Conservation (phyloP, 768 basidiomycete genomes). For the Lepiota brunneoincarnata region DNA sequence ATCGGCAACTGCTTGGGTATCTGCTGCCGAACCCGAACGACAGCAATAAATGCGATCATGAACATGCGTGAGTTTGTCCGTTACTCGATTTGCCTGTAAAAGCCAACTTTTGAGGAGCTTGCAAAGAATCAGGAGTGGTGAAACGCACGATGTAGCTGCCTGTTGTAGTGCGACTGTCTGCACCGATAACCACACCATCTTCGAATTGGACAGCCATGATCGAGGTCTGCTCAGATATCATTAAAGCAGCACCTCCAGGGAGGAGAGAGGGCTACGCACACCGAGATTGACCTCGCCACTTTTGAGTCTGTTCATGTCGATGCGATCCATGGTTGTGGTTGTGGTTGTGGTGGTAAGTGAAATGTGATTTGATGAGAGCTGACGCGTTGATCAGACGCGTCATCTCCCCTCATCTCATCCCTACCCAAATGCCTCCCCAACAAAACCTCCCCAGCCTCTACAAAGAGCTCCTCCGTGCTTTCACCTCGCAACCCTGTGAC, state of each 20-base stretch:
- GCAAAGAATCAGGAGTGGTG: neutral
- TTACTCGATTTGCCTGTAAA: conserved; percentile 89
- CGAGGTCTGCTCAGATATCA: conserved; percentile 64
- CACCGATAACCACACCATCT: conserved; percentile 92
- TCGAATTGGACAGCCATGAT: conserved; percentile 99
- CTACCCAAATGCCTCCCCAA: conserved; percentile 20
- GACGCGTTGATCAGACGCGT: conserved; percentile 50
- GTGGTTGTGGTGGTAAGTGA: conserved; percentile 17
- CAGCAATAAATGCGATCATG: conserved; percentile 99
- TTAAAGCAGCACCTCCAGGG: neutral
- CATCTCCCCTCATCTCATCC: conserved; percentile 16
- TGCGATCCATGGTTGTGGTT: conserved; percentile 48
- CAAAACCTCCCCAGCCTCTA: conserved; percentile 61
- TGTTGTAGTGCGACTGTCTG: conserved; percentile 95
- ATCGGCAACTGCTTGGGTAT: conserved; percentile 97
- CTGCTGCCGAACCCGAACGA: conserved; percentile 96
- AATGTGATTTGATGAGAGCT: conserved; percentile 35
- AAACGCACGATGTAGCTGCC: conserved; percentile 88
- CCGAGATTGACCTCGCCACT: conserved; percentile 96
- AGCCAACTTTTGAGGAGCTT: conserved; percentile 8
- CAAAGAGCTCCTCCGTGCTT: conserved; percentile 64
- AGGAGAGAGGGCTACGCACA: conserved; percentile 45
- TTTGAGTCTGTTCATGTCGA: conserved; percentile 88
- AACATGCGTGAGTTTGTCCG: conserved; percentile 94
- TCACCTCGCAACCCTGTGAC: conserved; percentile 63